Percentiles rank a stretch among this genome's conserved stretches.
These are phyloP conservation scores for Galerina sulciceps DNA, from an alignment of 768 basidiomycete species.

Conservation along the genomic window DNA sequence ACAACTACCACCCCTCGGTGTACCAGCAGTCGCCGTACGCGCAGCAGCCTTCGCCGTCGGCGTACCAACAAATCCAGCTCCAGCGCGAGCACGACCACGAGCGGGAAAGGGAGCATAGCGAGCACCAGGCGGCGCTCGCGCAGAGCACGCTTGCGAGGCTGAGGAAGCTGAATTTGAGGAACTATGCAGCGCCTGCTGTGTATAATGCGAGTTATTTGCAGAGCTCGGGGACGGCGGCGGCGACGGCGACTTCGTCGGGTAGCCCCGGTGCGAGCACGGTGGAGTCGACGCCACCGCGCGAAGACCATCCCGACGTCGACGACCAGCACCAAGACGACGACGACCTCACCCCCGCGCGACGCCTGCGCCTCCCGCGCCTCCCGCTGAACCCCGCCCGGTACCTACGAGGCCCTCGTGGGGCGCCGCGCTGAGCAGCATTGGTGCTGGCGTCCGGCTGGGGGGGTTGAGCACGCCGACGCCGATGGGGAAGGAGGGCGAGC, in stretches of 20 bases:
- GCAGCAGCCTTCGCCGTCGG: constrained; percentile 9
- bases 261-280: constrained; percentile 15
- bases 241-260: constrained; percentile 4
- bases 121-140: constrained; percentile 30
- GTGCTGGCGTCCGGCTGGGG: too few species aligned
- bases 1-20: background rate
- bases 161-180: constrained; percentile 46
- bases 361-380: too few species aligned
- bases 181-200: constrained; percentile 51
- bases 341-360: background rate
- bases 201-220: background rate
- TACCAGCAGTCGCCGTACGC: constrained; percentile 8
- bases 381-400: too few species aligned
- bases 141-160: constrained; percentile 38
- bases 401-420: background rate
- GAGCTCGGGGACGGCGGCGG: background rate
- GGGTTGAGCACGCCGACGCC: too few species aligned
- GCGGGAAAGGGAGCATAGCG: constrained; percentile 12
- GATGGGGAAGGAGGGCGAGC: too few species aligned
- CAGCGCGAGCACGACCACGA: constrained; percentile 6
- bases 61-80: constrained; percentile 8
- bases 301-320: too few species aligned
- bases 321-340: constrained; percentile 8
- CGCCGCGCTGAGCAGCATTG: background rate
- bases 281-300: too few species aligned